These are phyloP conservation scores for Geotrichum australiense DNA, from an alignment of 1,139 yeast species.

Conservation along the genomic window DNA sequence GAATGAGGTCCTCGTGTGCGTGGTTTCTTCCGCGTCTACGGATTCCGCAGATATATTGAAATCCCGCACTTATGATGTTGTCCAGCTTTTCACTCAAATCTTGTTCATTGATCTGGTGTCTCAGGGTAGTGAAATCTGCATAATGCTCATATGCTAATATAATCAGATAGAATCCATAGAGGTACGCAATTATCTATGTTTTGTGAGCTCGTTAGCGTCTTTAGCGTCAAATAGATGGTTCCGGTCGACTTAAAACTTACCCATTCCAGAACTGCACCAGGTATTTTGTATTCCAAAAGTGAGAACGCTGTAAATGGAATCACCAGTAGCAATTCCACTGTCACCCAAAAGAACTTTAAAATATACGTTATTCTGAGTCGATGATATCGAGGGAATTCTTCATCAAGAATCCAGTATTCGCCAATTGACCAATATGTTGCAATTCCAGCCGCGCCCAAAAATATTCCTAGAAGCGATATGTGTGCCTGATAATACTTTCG, in stretches of 20 bases:
- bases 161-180: constrained; percentile 16
- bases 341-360: constrained; percentile 16
- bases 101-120: constrained; percentile 6
- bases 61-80: constrained; percentile 4
- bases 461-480: constrained; percentile 12
- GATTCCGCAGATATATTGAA: constrained; percentile 2
- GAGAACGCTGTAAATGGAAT: constrained; percentile 16
- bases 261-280: constrained; percentile 19
- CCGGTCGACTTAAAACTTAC: constrained; percentile 2
- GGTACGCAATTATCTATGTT: constrained; percentile 15
- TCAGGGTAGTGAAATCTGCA: constrained; percentile 3
- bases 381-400: constrained; percentile 10
- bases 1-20: neutral
- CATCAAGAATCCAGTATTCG: constrained; percentile 15
- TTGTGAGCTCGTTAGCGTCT: neutral
- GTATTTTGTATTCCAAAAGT: constrained; percentile 10
- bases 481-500: constrained; percentile 12
- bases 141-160: constrained; percentile 13
- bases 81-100: constrained; percentile 13
- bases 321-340: constrained; percentile 14
- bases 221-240: neutral
- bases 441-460: constrained; percentile 16
- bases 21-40: neutral
- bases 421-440: constrained; percentile 16
- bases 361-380: constrained; percentile 15